Evolutionary conservation across 1,139 yeast genomes (phyloP), one percentile per base, ranked within the genome.

Genomic region (Fermentozyma sake): DNA sequence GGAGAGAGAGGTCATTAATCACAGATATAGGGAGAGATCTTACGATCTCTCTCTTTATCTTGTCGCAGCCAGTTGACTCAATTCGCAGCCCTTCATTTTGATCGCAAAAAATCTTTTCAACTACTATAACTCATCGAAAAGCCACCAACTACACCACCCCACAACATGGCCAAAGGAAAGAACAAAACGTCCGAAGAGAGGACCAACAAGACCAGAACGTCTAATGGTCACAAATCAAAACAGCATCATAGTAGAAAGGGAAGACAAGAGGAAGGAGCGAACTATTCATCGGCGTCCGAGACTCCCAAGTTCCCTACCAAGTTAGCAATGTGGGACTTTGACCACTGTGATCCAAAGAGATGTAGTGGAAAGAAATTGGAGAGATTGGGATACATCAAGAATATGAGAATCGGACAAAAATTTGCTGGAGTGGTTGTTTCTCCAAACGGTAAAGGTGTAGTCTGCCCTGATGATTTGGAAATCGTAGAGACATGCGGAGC

Each of bases 291-390:
- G 7, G 25, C 19, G 4, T 7, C 7, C 11, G 6, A 7, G 10
- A 8, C 15, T 10, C 42, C 50, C 12, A 35, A 8, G 42, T 79
- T 79, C 42, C 91, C 87, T 1, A 73, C 80, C 14, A 80, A 80
- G 47, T 46, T 82, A 20, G 91, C 89, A 7, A 83, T 83, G 94
- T 83, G 94, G 96, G 91, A 91, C 56, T 91, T 93, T 50, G 95
- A 89, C 44, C 99, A 91, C 53, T 91, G 99, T 60, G 98, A 91
- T 56, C 99, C 99, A 3, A 93, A 93, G 52, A 70, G 97, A 50
- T 91, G 99, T 50, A 82, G 95, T 39, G 99, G 98, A 14, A 91
- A 91, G 61, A 91, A 89, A 52, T 66, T 91, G 20, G 96, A 86
- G 50, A 66, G 98, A 32, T 56, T 91, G 19, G 98, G 98, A 0